These are phyloP conservation scores for Lolium perenne DNA, from an alignment of 176 grass and related monocot genomes.

Conservation along the genomic window DNA sequence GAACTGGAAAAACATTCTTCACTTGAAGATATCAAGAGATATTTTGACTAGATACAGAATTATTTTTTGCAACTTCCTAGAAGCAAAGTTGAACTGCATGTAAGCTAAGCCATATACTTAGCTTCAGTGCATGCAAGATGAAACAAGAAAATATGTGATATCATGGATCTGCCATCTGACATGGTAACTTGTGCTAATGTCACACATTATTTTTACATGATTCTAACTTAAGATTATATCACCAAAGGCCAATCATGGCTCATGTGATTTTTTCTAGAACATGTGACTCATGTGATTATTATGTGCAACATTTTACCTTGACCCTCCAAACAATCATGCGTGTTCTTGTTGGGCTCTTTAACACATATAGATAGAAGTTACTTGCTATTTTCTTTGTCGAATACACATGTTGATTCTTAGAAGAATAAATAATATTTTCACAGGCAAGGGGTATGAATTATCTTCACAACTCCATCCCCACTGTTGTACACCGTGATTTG, in stretches of 20 bases:
- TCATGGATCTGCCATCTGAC: not conserved
- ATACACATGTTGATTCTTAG: conserved; percentile 19
- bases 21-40: conserved; percentile 7
- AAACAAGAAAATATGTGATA: not conserved
- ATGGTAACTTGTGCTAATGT: conserved; percentile 21
- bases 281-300: conserved; percentile 19
- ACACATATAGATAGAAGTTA: not conserved
- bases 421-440: not conserved
- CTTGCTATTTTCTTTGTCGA: not conserved
- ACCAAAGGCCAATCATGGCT: not conserved
- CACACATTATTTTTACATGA: not conserved
- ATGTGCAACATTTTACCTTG: conserved; percentile 10
- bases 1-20: conserved; percentile 10
- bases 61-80: not conserved
- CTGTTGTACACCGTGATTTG: conserved; percentile 88
- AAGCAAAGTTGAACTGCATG: conserved; percentile 2
- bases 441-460: conserved; percentile 98
- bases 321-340: not conserved
- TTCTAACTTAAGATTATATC: not conserved
- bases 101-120: conserved; percentile 1
- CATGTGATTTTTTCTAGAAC: conserved; percentile 12
- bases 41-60: conserved; percentile 10
- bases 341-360: not conserved
- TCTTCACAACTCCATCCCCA: conserved; percentile 83
- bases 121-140: conserved; percentile 19